These are phyloP conservation scores for Botrytis pseudocinerea DNA, from an alignment of 2,329 filamentous ascomycete genomes.

Conservation along the genomic window DNA sequence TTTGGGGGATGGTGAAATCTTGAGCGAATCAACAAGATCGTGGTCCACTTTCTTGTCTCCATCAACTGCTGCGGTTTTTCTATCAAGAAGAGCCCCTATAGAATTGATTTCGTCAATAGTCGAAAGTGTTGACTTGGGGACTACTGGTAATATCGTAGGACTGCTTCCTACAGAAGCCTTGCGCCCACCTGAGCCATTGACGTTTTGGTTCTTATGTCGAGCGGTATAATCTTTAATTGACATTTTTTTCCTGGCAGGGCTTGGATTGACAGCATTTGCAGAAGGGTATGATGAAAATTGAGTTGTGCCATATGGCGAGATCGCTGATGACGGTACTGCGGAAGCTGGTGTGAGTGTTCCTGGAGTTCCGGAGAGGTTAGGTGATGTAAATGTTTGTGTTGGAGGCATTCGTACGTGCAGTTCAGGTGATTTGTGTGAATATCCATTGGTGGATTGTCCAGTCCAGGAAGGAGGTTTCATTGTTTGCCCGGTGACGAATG, in stretches of 20 bases:
- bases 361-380: conserved; percentile 40
- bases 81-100: conserved; percentile 37
- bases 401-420: conserved; percentile 56
- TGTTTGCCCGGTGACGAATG: conserved; percentile 27
- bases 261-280: conserved; percentile 50
- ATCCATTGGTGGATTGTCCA: conserved; percentile 24
- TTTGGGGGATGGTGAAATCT: conserved; percentile 26
- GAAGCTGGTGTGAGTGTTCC: conserved; percentile 50
- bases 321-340: conserved; percentile 46
- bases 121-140: conserved; percentile 44
- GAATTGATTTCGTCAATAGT: conserved; percentile 47
- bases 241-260: conserved; percentile 62
- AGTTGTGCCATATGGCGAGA: conserved; percentile 52
- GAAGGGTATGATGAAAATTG: conserved; percentile 49
- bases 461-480: conserved; percentile 41
- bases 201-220: conserved; percentile 45
- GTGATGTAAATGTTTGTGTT: conserved; percentile 50
- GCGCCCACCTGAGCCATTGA: conserved; percentile 28
- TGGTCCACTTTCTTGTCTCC: conserved; percentile 40
- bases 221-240: conserved; percentile 66
- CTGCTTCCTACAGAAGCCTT: conserved; percentile 34
- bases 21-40: conserved; percentile 23
- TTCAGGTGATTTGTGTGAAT: conserved; percentile 31
- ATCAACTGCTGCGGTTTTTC: conserved; percentile 42
- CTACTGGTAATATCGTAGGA: conserved; percentile 41